Evolutionary conservation across 1,284 basidiomycete species (phyloP), one percentile per base, ranked within the genome.

Genomic region (Austroboletus novae-zelandiae): DNA sequence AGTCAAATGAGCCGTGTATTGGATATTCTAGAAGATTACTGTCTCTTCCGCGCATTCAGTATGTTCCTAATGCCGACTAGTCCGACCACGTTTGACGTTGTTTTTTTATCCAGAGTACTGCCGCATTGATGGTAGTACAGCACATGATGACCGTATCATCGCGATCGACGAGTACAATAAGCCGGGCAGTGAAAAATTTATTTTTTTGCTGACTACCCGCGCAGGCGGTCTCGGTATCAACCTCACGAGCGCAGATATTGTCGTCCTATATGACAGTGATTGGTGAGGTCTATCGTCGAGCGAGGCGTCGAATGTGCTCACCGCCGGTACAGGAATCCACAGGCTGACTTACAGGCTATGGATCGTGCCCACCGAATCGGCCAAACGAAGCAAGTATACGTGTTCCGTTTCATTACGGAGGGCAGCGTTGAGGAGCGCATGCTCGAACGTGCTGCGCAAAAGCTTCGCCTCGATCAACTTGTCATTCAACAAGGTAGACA

Each of bases 221-320:
- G 97, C 97, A n/a, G 97, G 97, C 57, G 97, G 97, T 47, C 76
- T 99, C 43, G 97, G 97, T 55, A 99, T 99, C 75, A 99, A 99
- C 69, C 71, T 99, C 59, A 97, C 95, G 5, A 86, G 89, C 0
- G 97, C 96, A 11, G 97, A 99, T 69, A 81, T 98, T 48, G 96
- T 99, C 42, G 87, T 99, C 0, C 75, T 99, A n/a, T 99, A 98
- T 60, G 97, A 99, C 66, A 91, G 88, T 57, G 97, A 99, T 71
- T 99, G 96, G 96, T 80, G 27, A 42, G 43, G 17, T 20, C n/a
- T 40, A 17, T n/a, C 31, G 7, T 14, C 36, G 32, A 17, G 46
- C 5, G 18, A 23, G 13, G 18, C 13, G 20, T 50, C 70, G 45
- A 9, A 17, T 1, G 20, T 61, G 53, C 23, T 40, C 20, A 60